These are phyloP conservation scores for Mortierella sp. DNA, from an alignment of 371 early-diverging fungal genomes.

Conservation along the genomic window DNA sequence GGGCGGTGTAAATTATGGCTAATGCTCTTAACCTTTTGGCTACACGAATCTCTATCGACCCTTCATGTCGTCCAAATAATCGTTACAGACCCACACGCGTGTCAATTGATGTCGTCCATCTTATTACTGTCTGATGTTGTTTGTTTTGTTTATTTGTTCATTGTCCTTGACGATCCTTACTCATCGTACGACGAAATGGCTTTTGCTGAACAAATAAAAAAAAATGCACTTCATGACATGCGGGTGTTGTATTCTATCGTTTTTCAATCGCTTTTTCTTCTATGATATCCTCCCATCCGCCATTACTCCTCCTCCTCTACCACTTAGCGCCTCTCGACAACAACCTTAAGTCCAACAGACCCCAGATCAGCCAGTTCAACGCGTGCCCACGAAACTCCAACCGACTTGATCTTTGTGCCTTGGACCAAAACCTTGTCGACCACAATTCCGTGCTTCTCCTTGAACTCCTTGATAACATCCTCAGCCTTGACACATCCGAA, in stretches of 20 bases:
- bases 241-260: background rate
- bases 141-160: too few species aligned
- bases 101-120: too few species aligned
- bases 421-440: constrained; percentile 48
- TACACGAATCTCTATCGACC: too few species aligned
- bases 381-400: constrained; percentile 53
- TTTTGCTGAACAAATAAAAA: too few species aligned
- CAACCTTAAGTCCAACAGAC: constrained; percentile 41
- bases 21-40: too few species aligned
- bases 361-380: constrained; percentile 55
- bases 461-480: constrained; percentile 55
- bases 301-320: background rate
- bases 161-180: too few species aligned
- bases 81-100: too few species aligned
- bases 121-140: too few species aligned
- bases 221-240: background rate
- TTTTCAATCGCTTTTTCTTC: too few species aligned
- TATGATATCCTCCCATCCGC: background rate
- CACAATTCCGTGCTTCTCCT: constrained; percentile 45
- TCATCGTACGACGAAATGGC: too few species aligned
- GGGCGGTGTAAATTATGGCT: too few species aligned
- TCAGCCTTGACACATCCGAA: constrained; percentile 57
- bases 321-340: constrained; percentile 48
- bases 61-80: too few species aligned
- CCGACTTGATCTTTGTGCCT: constrained; percentile 54